Percentiles rank a stretch among this genome's conserved stretches.
Conservation (phyloP, 306 rosid species). For the Ochetophila trinervis region DNA sequence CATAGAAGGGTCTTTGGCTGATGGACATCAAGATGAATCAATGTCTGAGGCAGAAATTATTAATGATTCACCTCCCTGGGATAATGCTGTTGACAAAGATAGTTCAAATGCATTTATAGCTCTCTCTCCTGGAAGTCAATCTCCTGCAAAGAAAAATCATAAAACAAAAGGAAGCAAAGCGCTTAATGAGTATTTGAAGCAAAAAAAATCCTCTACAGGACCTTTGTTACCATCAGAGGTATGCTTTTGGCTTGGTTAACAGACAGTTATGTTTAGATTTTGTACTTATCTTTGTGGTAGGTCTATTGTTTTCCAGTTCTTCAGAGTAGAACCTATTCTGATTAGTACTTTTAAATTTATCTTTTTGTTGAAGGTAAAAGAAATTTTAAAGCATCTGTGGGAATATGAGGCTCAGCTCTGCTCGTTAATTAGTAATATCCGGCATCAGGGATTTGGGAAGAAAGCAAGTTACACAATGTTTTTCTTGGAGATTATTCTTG, state of each 20-base stretch:
- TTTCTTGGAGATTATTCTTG: constrained; percentile 80
- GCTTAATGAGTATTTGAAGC: constrained; percentile 32
- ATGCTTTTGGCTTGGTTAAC: constrained; percentile 26
- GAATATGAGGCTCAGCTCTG: constrained; percentile 65
- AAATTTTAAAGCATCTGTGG: constrained; percentile 57
- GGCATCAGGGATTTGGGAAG: constrained; percentile 56
- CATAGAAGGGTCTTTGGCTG: constrained; percentile 19
- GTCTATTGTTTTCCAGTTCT: background rate
- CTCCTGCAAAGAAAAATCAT: constrained; percentile 28
- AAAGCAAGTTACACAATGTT: constrained; percentile 69
- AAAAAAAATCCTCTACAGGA: constrained; percentile 38
- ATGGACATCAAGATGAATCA: constrained; percentile 24
- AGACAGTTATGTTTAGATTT: background rate
- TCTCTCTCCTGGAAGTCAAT: constrained; percentile 18
- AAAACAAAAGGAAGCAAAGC: constrained; percentile 18
- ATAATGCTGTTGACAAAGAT: constrained; percentile 11
- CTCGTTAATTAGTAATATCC: constrained; percentile 66
- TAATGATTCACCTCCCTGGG: constrained; percentile 21
- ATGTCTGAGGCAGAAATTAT: constrained; percentile 38
- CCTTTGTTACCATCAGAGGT: constrained; percentile 74
- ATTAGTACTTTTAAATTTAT: background rate
- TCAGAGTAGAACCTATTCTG: background rate
- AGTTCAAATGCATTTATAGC: constrained; percentile 17
- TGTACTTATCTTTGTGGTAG: background rate
- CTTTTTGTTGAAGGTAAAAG: constrained; percentile 50